These are phyloP conservation scores for Puccinia coronata DNA, from an alignment of 1,284 basidiomycete species.

Conservation along the genomic window DNA sequence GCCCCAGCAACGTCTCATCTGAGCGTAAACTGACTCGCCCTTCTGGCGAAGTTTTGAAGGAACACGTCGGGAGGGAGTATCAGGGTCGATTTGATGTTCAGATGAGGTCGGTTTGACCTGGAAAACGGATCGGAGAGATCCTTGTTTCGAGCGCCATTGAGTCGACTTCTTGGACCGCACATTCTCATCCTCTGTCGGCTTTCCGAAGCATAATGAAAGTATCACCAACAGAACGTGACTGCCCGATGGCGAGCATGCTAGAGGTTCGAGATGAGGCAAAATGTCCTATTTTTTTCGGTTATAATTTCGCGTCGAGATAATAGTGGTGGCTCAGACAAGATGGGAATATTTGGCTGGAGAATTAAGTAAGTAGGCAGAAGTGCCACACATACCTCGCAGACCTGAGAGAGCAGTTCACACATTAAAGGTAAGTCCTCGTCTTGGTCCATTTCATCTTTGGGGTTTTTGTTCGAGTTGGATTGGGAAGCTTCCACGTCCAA, in stretches of 20 bases:
- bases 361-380: background rate
- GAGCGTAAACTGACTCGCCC: constrained; percentile 65
- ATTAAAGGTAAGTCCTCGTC: constrained; percentile 72
- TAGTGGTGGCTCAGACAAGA: background rate
- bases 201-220: constrained; percentile 69
- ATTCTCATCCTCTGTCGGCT: constrained; percentile 61
- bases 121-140: constrained; percentile 73
- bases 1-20: constrained; percentile 58
- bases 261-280: constrained; percentile 65
- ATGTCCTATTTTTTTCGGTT: constrained; percentile 66
- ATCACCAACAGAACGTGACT: constrained; percentile 82
- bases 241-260: constrained; percentile 79
- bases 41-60: constrained; percentile 65
- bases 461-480: constrained; percentile 61
- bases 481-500: constrained; percentile 74
- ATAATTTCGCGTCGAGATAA: background rate
- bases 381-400: constrained; percentile 63
- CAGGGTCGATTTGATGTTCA: background rate
- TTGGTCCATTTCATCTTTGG: constrained; percentile 50
- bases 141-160: constrained; percentile 73
- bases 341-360: background rate
- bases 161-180: constrained; percentile 75
- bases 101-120: background rate
- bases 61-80: constrained; percentile 55
- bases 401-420: constrained; percentile 68